These are phyloP conservation scores for Phenoliferia sp. DNA, from an alignment of 1,284 basidiomycete genomes.

Conservation along the genomic window DNA sequence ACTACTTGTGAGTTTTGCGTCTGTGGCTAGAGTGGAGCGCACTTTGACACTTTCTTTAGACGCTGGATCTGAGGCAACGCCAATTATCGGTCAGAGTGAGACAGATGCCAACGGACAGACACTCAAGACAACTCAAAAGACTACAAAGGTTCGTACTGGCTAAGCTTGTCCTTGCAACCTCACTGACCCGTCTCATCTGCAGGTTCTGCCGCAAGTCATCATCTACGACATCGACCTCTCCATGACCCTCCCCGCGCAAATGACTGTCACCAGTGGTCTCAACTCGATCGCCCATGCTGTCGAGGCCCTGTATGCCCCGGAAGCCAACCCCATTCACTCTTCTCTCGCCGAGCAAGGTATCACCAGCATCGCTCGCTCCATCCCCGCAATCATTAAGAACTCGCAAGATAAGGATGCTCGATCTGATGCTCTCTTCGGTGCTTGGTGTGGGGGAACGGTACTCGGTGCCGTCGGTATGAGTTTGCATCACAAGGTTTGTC, in stretches of 20 bases:
- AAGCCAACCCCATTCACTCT: slow-evolving; percentile 48
- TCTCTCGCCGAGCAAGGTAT: slow-evolving; percentile 48
- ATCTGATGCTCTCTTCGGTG: slow-evolving; percentile 47
- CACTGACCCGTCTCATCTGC: background rate
- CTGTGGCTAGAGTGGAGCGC: background rate
- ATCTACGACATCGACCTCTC: slow-evolving; percentile 51
- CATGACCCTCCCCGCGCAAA: slow-evolving; percentile 44
- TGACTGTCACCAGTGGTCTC: slow-evolving; percentile 48
- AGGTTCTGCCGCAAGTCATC: slow-evolving; percentile 48
- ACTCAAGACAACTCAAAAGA: slow-evolving; percentile 48
- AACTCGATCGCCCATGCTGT: slow-evolving; percentile 52
- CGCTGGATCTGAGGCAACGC: slow-evolving; percentile 49
- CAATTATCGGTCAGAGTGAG: slow-evolving; percentile 50
- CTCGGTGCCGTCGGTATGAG: slow-evolving; percentile 47
- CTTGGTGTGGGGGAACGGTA: slow-evolving; percentile 48
- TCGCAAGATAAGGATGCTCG: slow-evolving; percentile 44
- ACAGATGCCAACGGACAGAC: slow-evolving; percentile 38
- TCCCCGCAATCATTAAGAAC: slow-evolving; percentile 43
- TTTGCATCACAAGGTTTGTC: slow-evolving; percentile 49
- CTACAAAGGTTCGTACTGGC: slow-evolving; percentile 36
- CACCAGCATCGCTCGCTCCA: slow-evolving; percentile 41
- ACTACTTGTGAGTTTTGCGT: slow-evolving; percentile 44
- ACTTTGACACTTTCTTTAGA: slow-evolving; percentile 10
- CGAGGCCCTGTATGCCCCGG: slow-evolving; percentile 47
- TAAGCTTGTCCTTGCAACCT: background rate